A percentile compares a stretch with the other conserved stretches of the same genome.
Evolutionary conservation across 208 protist species (phyloP).

Genomic region (Crithidia bombi): DNA sequence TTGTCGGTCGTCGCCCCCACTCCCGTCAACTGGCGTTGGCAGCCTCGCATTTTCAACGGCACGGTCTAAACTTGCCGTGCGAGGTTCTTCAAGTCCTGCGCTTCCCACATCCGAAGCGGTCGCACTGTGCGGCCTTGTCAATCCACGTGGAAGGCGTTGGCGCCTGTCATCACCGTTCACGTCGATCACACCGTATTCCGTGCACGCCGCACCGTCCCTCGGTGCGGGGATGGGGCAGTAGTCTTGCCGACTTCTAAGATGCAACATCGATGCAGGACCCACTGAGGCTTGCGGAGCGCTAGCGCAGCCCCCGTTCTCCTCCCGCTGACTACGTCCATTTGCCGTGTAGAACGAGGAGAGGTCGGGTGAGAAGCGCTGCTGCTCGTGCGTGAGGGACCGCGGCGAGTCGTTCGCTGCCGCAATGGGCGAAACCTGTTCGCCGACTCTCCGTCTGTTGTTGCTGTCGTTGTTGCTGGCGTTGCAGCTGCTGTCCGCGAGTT

Average conservation of each 20-base stretch:
- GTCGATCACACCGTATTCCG: no score
- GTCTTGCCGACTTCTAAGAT: not conserved
- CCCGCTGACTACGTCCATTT: not conserved
- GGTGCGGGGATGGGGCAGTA: no score
- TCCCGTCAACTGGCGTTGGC: no score
- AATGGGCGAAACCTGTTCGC: slow-evolving; percentile 5
- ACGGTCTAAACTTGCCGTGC: no score
- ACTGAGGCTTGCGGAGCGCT: not conserved
- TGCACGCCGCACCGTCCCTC: not conserved
- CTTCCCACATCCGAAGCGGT: no score
- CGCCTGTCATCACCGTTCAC: no score
- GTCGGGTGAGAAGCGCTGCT: not conserved
- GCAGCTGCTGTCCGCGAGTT: not conserved
- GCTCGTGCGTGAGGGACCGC: not conserved
- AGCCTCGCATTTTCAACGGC: no score
- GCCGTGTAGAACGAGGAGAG: slow-evolving; percentile 24
- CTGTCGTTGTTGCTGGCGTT: no score
- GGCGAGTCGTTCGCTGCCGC: not conserved
- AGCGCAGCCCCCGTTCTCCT: not conserved
- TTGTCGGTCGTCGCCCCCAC: not conserved
- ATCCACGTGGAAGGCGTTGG: no score
- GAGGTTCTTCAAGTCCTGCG: no score
- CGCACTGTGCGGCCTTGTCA: no score
- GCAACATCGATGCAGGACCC: not conserved
- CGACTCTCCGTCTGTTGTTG: not conserved